Conservation (phyloP, 2,329 filamentous ascomycete genomes). For the Fusarium sacchari region DNA sequence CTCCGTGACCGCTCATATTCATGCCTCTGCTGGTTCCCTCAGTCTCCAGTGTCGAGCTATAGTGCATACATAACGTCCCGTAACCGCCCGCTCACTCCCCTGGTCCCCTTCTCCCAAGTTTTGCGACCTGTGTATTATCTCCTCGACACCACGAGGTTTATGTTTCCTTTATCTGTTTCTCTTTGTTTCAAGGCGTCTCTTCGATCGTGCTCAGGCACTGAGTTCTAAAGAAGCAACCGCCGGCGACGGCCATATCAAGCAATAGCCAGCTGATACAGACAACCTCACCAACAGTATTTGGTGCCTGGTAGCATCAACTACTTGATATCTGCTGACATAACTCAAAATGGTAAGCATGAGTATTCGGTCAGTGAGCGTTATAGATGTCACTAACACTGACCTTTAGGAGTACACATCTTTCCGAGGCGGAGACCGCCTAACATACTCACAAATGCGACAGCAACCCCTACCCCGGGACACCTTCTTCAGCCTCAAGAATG, state of each 20-base stretch:
- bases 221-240: slow-evolving; percentile 45
- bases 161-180: slow-evolving; percentile 41
- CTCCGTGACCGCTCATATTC: slow-evolving; percentile 39
- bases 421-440: slow-evolving; percentile 50
- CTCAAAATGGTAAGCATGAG: slow-evolving; percentile 49
- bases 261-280: slow-evolving; percentile 29
- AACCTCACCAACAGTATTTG: slow-evolving; percentile 27
- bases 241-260: slow-evolving; percentile 51
- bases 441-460: slow-evolving; percentile 63
- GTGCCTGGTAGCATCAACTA: slow-evolving; percentile 29
- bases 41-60: slow-evolving; percentile 36
- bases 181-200: slow-evolving; percentile 44
- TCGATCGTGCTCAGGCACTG: slow-evolving; percentile 30
- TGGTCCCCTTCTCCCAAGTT: slow-evolving; percentile 51
- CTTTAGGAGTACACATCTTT: slow-evolving; percentile 51
- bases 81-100: slow-evolving; percentile 55
- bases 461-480: slow-evolving; percentile 62
- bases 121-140: slow-evolving; percentile 52
- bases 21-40: slow-evolving; percentile 35
- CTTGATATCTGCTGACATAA: slow-evolving; percentile 4
- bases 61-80: slow-evolving; percentile 60
- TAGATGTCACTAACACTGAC: slow-evolving; percentile 1
- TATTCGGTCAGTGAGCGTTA: background rate
- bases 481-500: slow-evolving; percentile 68
- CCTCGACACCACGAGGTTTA: slow-evolving; percentile 48